phyloP scores from a whole-genome alignment of 352 stramenopile genomes.

The Phytophthora sp. region DNA sequence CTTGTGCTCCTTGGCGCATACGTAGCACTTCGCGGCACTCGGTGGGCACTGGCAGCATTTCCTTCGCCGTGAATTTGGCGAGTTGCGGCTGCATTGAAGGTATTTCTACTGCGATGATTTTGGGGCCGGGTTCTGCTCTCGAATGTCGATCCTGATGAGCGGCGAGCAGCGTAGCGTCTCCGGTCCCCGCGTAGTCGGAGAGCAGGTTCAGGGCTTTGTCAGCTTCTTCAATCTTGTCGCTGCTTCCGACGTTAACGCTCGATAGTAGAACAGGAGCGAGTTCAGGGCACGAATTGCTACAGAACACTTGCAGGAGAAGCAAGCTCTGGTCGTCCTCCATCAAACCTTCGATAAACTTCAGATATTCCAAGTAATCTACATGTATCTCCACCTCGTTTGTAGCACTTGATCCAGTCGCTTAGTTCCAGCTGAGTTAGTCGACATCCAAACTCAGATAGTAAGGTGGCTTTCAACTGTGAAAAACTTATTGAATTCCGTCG shows the following conservation, averaged over 20 bases:
- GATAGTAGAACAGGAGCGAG: neutral
- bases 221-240: neutral
- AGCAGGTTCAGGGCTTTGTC: slow-evolving; percentile 7
- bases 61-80: no score
- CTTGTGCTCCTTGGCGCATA: no score
- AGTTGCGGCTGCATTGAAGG: no score
- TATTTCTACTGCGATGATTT: no score
- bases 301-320: slow-evolving; percentile 9
- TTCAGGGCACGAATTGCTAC: slow-evolving; percentile 1
- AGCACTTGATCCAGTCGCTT: neutral
- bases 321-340: slow-evolving; percentile 12
- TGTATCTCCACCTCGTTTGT: slow-evolving; percentile 6
- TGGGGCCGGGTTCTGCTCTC: no score
- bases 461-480: neutral
- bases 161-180: no score
- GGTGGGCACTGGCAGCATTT: no score
- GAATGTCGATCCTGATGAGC: no score
- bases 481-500: neutral
- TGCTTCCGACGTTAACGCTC: neutral
- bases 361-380: slow-evolving; percentile 13
- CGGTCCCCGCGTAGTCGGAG: neutral
- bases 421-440: slow-evolving; percentile 9
- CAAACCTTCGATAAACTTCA: slow-evolving; percentile 14
- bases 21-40: no score
- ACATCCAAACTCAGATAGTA: slow-evolving; percentile 9